phyloP scores from a whole-genome alignment of 148 eudicot species.

The Fagopyrum esculentum region DNA sequence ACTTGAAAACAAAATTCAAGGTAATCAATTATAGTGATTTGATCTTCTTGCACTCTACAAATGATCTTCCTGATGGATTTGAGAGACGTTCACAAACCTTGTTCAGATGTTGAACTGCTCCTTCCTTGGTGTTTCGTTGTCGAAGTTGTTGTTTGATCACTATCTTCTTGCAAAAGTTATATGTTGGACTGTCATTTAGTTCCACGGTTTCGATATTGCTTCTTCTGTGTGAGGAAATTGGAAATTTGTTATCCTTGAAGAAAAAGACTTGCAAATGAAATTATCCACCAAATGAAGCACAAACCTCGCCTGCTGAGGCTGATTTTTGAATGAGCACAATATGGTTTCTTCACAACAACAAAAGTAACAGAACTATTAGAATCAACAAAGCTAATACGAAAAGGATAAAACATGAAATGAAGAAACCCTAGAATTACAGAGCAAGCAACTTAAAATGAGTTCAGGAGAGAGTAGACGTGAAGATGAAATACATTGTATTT shows the following conservation, averaged over 20 bases:
- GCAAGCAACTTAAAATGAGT: too few relatives aligned
- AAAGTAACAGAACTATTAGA: too few relatives aligned
- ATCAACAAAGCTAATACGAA: too few relatives aligned
- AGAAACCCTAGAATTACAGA: too few relatives aligned
- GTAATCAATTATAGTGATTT: not conserved
- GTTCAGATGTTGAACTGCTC: conserved; percentile 42
- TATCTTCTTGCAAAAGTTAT: conserved; percentile 68
- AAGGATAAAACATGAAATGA: too few relatives aligned
- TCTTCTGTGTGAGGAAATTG: conserved; percentile 26
- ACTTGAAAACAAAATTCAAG: not conserved
- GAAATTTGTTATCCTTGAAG: too few relatives aligned
- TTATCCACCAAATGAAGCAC: not conserved
- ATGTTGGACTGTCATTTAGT: conserved; percentile 21
- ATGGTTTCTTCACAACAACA: conserved; percentile 62
- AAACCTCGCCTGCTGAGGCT: conserved; percentile 3
- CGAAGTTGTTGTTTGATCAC: conserved; percentile 64
- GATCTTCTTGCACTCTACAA: not conserved
- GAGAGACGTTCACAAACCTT: conserved; percentile 7
- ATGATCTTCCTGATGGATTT: not conserved
- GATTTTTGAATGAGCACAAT: conserved; percentile 68
- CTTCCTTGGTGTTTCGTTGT: conserved; percentile 61
- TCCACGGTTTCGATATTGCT: conserved; percentile 61
- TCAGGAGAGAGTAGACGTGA: too few relatives aligned
- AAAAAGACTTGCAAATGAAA: not conserved
- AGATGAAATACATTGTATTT: too few relatives aligned